These are phyloP conservation scores for Cochliopodium minus DNA, from an alignment of 208 protist genomes.

Conservation along the genomic window DNA sequence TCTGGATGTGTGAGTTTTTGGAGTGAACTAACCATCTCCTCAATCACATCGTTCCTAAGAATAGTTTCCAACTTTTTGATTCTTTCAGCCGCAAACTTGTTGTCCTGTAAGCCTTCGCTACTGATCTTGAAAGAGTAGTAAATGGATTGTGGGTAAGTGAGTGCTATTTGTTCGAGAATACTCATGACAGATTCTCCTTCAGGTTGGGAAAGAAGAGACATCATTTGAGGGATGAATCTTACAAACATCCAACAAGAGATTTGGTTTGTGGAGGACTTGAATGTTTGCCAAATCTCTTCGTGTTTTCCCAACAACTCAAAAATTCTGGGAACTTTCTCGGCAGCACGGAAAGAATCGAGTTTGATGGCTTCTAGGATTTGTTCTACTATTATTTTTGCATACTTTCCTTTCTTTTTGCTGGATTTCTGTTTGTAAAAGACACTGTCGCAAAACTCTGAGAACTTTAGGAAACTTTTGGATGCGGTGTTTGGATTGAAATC, in stretches of 20 bases:
- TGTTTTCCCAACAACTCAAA: conserved; percentile 28
- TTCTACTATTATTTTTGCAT: conserved; percentile 20
- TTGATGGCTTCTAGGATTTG: conserved; percentile 24
- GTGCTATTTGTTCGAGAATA: conserved; percentile 35
- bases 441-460: too few relatives aligned
- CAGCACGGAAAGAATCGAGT: conserved; percentile 3
- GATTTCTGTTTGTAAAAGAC: too few relatives aligned
- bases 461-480: too few relatives aligned
- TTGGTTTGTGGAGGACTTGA: background rate
- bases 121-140: conserved; percentile 51
- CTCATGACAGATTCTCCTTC: conserved; percentile 17
- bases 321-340: conserved; percentile 34
- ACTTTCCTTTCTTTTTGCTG: too few relatives aligned
- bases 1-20: conserved; percentile 42
- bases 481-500: too few relatives aligned
- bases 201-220: conserved; percentile 23
- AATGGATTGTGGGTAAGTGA: conserved; percentile 41
- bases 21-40: conserved; percentile 27
- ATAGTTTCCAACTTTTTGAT: conserved; percentile 12
- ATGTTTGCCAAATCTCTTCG: background rate
- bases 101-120: conserved; percentile 25
- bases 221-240: conserved; percentile 44
- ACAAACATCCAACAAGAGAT: conserved; percentile 33
- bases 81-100: background rate
- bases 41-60: conserved; percentile 22